Percentiles rank a stretch among this genome's conserved stretches.
Conservation (phyloP, 441 rosid genomes). For the Geranium incanum region DNA sequence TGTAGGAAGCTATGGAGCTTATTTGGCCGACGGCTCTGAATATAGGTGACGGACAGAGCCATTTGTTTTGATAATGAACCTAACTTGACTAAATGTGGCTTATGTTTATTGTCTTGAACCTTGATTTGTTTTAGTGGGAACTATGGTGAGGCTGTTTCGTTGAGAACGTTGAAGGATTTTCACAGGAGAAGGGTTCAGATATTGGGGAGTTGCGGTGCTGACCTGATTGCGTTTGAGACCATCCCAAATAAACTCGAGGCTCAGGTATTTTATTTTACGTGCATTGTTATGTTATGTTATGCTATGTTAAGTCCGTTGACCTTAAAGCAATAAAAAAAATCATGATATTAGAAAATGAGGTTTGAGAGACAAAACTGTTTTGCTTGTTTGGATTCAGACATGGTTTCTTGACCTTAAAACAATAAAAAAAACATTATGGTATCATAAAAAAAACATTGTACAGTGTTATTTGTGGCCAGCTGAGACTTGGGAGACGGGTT, state of each 20-base stretch:
- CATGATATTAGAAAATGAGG: no score
- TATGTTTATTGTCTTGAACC: not conserved
- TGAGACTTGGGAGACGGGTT: not conserved
- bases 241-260: not conserved
- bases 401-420: not conserved
- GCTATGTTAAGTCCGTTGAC: not conserved
- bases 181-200: not conserved
- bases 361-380: no score
- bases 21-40: not conserved
- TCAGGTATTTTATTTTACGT: not conserved
- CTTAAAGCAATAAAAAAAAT: no score
- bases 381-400: not conserved
- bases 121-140: not conserved
- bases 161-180: not conserved
- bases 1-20: not conserved
- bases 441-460: not conserved
- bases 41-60: not conserved
- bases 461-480: not conserved
- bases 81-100: not conserved
- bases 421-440: not conserved
- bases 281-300: not conserved
- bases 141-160: not conserved
- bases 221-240: not conserved
- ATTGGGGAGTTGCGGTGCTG: not conserved
- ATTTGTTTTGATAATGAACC: not conserved